phyloP scores from a whole-genome alignment of 306 rosid genomes.

The Vicia villosa region DNA sequence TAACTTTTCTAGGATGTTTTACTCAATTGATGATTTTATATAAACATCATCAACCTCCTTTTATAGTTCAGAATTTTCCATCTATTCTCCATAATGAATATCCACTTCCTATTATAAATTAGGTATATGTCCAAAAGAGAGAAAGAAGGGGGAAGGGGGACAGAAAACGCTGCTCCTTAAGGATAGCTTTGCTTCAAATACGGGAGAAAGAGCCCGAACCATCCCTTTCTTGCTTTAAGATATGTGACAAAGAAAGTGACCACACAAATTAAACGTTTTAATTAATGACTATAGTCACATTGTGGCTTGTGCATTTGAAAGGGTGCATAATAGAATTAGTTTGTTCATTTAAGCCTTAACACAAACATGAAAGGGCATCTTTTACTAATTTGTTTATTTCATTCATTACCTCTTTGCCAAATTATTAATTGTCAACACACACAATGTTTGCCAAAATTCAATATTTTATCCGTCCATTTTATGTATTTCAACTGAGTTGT shows the following conservation, averaged over 20 bases:
- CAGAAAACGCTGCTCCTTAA: constrained; percentile 11
- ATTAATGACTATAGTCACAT: background rate
- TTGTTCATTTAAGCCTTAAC: constrained; percentile 8
- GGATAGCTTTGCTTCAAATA: constrained; percentile 38
- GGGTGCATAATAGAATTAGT: constrained; percentile 13
- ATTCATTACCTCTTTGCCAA: too few species aligned
- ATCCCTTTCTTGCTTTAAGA: constrained; percentile 44
- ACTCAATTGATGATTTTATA: too few species aligned
- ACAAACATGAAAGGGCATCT: constrained; percentile 41
- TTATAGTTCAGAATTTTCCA: too few species aligned
- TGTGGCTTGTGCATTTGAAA: constrained; percentile 16
- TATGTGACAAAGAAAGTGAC: constrained; percentile 41
- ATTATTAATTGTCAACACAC: too few species aligned
- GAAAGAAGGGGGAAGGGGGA: background rate
- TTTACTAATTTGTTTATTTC: too few species aligned
- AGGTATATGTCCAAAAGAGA: background rate
- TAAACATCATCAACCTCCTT: too few species aligned
- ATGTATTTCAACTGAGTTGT: too few species aligned
- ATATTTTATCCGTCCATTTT: too few species aligned
- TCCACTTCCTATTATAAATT: too few species aligned
- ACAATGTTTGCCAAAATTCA: too few species aligned
- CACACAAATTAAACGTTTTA: constrained; percentile 22
- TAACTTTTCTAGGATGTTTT: too few species aligned
- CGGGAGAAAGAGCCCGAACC: constrained; percentile 36
- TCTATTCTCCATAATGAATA: too few species aligned